phyloP scores from a whole-genome alignment of 345 rosid species.

The Syzygium aromaticum region DNA sequence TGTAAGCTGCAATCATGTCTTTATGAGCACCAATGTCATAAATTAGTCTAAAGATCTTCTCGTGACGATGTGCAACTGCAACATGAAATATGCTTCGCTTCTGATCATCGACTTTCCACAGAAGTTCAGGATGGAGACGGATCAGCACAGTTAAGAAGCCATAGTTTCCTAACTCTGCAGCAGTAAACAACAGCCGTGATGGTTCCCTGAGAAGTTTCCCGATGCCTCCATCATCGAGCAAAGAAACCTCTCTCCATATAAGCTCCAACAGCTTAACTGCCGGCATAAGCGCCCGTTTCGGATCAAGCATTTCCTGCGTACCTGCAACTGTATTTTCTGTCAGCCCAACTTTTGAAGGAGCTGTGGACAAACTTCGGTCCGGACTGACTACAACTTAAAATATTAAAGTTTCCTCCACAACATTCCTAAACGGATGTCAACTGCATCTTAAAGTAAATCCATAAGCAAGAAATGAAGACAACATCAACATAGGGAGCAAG shows the following conservation, averaged over 20 bases:
- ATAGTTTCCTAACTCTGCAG: background rate
- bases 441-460: background rate
- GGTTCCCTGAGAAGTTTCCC: background rate
- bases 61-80: background rate
- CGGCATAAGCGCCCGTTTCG: background rate
- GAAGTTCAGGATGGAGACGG: background rate
- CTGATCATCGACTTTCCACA: rapidly evolving
- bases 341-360: rapidly evolving
- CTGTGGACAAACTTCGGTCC: background rate
- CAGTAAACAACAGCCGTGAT: background rate
- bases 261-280: background rate
- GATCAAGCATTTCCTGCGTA: rapidly evolving
- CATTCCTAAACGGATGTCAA: background rate
- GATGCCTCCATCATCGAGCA: background rate
- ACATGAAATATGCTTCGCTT: background rate
- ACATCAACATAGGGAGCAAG: background rate
- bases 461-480: background rate
- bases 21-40: background rate
- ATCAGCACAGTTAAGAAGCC: background rate
- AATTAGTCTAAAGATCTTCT: background rate
- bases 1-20: background rate
- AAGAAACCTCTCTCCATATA: background rate
- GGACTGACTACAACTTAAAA: background rate
- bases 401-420: background rate
- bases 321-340: background rate